These are phyloP conservation scores for Dispira parvispora DNA, from an alignment of 192 early-diverging fungal species.

Conservation along the genomic window DNA sequence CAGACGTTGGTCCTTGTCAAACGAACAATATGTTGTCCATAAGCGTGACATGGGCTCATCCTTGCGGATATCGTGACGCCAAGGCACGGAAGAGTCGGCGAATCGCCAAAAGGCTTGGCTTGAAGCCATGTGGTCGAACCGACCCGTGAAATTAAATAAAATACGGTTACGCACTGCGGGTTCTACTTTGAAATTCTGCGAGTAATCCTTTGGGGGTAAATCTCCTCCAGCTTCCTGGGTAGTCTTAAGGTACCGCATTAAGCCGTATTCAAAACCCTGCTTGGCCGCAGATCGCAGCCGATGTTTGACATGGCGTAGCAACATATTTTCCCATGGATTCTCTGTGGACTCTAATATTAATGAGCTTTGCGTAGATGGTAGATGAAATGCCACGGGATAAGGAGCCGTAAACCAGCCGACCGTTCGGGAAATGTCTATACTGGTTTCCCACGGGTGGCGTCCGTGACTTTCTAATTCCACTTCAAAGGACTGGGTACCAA, in stretches of 20 bases:
- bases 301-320: conserved; percentile 2
- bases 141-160: background rate
- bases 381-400: background rate
- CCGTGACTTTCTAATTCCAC: conserved; percentile 8
- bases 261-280: background rate
- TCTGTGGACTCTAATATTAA: background rate
- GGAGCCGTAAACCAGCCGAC: conserved; percentile 5
- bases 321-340: background rate
- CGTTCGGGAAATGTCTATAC: background rate
- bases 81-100: no score
- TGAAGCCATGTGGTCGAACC: background rate
- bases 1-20: no score
- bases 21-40: no score
- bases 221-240: background rate
- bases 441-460: background rate
- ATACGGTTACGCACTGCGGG: background rate
- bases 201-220: background rate
- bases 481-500: background rate
- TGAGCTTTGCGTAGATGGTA: background rate
- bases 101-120: background rate
- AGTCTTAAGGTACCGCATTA: background rate
- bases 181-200: background rate
- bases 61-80: no score
- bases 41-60: no score
- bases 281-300: background rate